Base-by-base conservation (phyloP, 73 alveolate species). In the Breviolum minutum region DNA sequence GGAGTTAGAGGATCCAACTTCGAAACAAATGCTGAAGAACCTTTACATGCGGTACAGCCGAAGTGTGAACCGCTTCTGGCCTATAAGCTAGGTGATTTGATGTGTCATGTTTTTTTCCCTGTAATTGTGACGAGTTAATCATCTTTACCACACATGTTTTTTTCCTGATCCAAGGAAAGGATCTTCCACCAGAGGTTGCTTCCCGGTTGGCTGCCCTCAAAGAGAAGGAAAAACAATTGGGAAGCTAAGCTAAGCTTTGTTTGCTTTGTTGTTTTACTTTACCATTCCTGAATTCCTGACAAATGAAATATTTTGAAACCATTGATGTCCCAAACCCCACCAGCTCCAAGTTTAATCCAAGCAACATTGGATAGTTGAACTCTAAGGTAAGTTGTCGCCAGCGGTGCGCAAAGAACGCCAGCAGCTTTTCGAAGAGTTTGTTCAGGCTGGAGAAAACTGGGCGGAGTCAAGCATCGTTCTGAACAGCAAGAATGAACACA, bases 1-100 rank as follows among this genome's bases (percentile, higher is more conserved):
- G 54, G 54, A 40, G 54, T 3, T 40, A 40, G 77, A 68, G 24
- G 24, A 68, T 68, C 24, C 24, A 68, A 22, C 17, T 22, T 73
- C 83, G 27, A 77, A 77, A 22, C 87, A 30, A 77, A 80, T 80
- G 89, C 70, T 80, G 70, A 80, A 80, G 70, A 80, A 80, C 89
- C 2, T 80, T 6, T 80, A 80, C 69, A 54, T 54, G 89, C 68
- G 89, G 40, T 80, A 11, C 30, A 40, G 70, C 70, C 63, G 63
- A n/a, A 77, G 64, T 9, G 13, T 27, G 8, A 26, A 77, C 20
- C 62, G 63, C n/a, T 29, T 8, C 77, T 68, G 17, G 77, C 17
- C 24, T 68, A 1, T 68, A 14, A 17, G n/a, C 17, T 68, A 68
- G 77, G 24, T 68, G 77, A 6, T 68, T 40, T 40, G 54, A 40